These are phyloP conservation scores for Astrothelium macrocarpum DNA, from an alignment of 495 filamentous ascomycete species.

Conservation along the genomic window DNA sequence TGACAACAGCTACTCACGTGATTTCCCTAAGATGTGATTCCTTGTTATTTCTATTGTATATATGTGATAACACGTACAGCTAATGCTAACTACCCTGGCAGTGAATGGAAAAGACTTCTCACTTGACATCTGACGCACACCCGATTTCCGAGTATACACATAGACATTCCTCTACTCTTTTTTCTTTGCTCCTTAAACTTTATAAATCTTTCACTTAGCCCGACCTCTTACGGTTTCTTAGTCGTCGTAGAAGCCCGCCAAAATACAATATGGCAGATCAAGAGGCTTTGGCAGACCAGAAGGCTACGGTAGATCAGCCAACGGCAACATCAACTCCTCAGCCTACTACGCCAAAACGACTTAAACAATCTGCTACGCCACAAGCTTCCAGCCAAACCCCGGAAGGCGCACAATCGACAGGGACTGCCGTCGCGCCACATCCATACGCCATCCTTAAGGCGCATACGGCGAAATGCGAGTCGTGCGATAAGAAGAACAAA, in stretches of 20 bases:
- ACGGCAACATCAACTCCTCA: background rate
- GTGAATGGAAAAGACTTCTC: too few species aligned
- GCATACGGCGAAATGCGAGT: slow-evolving; percentile 8
- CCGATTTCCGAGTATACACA: too few species aligned
- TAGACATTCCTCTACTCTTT: too few species aligned
- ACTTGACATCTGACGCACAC: too few species aligned
- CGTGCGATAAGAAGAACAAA: slow-evolving; percentile 7
- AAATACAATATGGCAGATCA: background rate
- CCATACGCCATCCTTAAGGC: background rate
- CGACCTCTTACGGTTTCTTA: too few species aligned
- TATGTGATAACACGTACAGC: background rate
- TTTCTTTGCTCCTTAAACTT: too few species aligned
- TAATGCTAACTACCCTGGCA: too few species aligned
- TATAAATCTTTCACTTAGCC: too few species aligned
- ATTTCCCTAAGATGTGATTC: background rate
- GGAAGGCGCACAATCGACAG: background rate
- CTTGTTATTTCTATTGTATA: background rate
- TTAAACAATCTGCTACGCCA: background rate
- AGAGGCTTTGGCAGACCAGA: too few species aligned
- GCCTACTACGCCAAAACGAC: background rate
- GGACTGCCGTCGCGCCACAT: background rate
- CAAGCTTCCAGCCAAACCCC: background rate
- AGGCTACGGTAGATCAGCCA: too few species aligned
- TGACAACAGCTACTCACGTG: background rate
- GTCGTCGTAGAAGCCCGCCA: too few species aligned